phyloP scores from a whole-genome alignment of 108 stramenopile species.

The Asterionellopsis glacialis region DNA sequence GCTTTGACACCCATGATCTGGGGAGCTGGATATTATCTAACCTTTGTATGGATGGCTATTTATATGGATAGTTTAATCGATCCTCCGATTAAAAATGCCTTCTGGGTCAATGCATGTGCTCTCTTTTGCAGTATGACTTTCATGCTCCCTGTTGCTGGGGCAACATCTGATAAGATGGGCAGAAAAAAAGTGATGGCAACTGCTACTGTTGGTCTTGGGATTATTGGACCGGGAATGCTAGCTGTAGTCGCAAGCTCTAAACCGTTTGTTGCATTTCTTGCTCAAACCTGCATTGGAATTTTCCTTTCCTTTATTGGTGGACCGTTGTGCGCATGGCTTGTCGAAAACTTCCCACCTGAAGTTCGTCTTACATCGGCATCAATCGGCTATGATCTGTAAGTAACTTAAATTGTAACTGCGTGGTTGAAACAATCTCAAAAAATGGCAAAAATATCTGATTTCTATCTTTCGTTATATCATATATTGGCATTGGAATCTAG shows the following conservation, averaged over 20 bases:
- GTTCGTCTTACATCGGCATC: slow-evolving; percentile 47
- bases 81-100: slow-evolving; percentile 49
- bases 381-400: slow-evolving; percentile 22
- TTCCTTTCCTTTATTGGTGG: slow-evolving; percentile 49
- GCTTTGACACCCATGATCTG: slow-evolving; percentile 55
- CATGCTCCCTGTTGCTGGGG: slow-evolving; percentile 49
- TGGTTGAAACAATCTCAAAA: no score
- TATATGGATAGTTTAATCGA: slow-evolving; percentile 55
- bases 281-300: slow-evolving; percentile 49
- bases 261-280: slow-evolving; percentile 7
- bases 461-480: no score
- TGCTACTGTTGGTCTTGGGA: slow-evolving; percentile 29
- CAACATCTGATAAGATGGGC: slow-evolving; percentile 46
- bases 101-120: slow-evolving; percentile 53
- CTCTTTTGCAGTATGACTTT: slow-evolving; percentile 46
- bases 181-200: slow-evolving; percentile 39
- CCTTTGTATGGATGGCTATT: slow-evolving; percentile 67
- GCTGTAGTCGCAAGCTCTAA: slow-evolving; percentile 42
- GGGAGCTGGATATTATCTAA: slow-evolving; percentile 53
- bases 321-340: slow-evolving; percentile 60
- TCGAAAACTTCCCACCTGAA: slow-evolving; percentile 56
- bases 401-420: no score
- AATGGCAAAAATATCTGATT: no score
- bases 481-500: slow-evolving; percentile 13
- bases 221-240: slow-evolving; percentile 39